Evolutionary conservation across 805 yeast genomes (phyloP).

Genomic region (Barnettozyma vustinii): DNA sequence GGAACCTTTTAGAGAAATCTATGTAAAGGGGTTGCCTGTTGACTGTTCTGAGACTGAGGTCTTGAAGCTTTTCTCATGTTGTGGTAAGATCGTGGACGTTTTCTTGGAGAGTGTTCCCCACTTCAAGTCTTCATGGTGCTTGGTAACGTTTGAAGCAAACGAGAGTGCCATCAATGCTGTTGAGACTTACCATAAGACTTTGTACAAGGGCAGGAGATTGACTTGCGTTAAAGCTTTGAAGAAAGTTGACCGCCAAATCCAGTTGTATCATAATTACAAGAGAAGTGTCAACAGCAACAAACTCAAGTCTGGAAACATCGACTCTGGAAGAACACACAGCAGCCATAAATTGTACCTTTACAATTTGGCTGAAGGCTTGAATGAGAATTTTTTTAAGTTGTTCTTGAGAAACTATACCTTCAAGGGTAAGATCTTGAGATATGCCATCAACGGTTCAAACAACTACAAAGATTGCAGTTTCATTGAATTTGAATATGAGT

Average conservation of each 20-base stretch:
- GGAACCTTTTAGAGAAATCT: slow-evolving; percentile 28
- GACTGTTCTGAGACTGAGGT: slow-evolving; percentile 36
- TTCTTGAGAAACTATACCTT: slow-evolving; percentile 21
- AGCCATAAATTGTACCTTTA: slow-evolving; percentile 18
- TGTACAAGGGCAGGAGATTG: slow-evolving; percentile 25
- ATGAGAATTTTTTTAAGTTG: slow-evolving; percentile 25
- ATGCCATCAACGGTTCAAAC: slow-evolving; percentile 11
- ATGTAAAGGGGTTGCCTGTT: slow-evolving; percentile 44
- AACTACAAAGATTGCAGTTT: slow-evolving; percentile 12
- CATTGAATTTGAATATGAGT: slow-evolving; percentile 24
- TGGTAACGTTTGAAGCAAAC: slow-evolving; percentile 40
- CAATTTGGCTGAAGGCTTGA: slow-evolving; percentile 22
- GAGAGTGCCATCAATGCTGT: slow-evolving; percentile 43
- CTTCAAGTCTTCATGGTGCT: slow-evolving; percentile 36
- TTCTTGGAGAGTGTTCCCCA: slow-evolving; percentile 43
- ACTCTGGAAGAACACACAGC: not conserved
- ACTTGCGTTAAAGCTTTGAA: slow-evolving; percentile 28
- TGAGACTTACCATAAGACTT: slow-evolving; percentile 24
- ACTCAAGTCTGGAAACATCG: not conserved
- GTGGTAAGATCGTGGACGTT: slow-evolving; percentile 45
- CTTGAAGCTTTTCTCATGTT: slow-evolving; percentile 37
- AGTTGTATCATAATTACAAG: slow-evolving; percentile 2
- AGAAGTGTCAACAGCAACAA: not conserved
- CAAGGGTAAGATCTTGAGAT: slow-evolving; percentile 19
- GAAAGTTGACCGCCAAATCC: slow-evolving; percentile 16